Percentiles rank a stretch among this genome's conserved stretches.
Evolutionary conservation across 1,284 basidiomycete genomes (phyloP).

Genomic region (Irpex sp.): DNA sequence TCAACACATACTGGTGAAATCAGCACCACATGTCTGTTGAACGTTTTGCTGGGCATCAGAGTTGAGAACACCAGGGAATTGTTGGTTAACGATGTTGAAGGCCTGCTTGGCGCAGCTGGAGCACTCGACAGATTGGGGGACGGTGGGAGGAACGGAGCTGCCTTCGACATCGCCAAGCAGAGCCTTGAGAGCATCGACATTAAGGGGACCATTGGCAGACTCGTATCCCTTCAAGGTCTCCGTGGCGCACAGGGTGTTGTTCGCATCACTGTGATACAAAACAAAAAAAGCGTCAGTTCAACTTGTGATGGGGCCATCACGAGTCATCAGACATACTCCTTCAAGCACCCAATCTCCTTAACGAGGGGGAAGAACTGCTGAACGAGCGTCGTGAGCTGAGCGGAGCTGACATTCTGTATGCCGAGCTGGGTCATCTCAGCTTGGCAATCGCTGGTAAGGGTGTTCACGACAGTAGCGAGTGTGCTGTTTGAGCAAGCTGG

Average conservation of each 20-base stretch:
- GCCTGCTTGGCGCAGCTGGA: slow-evolving; percentile 51
- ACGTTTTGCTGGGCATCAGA: slow-evolving; percentile 29
- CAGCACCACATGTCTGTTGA: slow-evolving; percentile 43
- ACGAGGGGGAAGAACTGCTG: slow-evolving; percentile 43
- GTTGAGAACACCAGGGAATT: slow-evolving; percentile 33
- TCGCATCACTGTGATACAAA: slow-evolving; percentile 28
- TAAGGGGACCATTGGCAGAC: slow-evolving; percentile 35
- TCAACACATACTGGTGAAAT: slow-evolving; percentile 43
- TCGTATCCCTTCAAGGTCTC: slow-evolving; percentile 47
- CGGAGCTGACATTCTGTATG: slow-evolving; percentile 22
- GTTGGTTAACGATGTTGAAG: slow-evolving; percentile 41
- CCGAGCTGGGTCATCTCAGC: slow-evolving; percentile 40
- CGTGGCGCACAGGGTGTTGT: slow-evolving; percentile 47
- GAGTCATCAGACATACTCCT: slow-evolving; percentile 43
- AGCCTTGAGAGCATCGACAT: slow-evolving; percentile 16
- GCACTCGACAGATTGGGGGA: slow-evolving; percentile 47
- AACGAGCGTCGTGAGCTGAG: slow-evolving; percentile 9
- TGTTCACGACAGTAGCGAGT: slow-evolving; percentile 43
- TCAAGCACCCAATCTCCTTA: slow-evolving; percentile 48
- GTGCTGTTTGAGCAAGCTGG: slow-evolving; percentile 55
- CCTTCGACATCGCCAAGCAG: slow-evolving; percentile 20
- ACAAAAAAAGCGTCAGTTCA: too few relatives aligned
- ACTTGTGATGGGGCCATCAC: not conserved
- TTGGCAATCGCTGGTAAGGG: slow-evolving; percentile 49
- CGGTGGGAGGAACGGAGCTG: slow-evolving; percentile 17